Conservation (phyloP, 1,139 yeast genomes). For the Magnusiomyces magnusii region DNA sequence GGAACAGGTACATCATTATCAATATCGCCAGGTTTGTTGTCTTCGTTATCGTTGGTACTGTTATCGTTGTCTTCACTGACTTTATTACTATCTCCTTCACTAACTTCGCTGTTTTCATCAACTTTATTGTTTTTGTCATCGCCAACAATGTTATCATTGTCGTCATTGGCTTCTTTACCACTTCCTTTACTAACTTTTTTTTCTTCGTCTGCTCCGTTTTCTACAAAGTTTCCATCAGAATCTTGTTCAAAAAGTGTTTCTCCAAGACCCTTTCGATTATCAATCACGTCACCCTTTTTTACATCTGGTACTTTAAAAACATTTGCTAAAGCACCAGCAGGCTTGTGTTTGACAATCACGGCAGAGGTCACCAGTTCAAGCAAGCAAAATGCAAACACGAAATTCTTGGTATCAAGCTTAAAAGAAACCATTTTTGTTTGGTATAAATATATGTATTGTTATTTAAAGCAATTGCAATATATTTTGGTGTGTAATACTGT, state of each 20-base stretch:
- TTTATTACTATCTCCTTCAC: no score
- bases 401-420: background rate
- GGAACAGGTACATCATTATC: conserved; percentile 33
- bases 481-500: background rate
- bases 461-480: background rate
- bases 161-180: background rate
- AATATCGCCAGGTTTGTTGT: background rate
- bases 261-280: no score
- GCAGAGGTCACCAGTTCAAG: background rate
- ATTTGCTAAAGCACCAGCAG: background rate
- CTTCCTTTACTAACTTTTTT: no score
- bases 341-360: background rate
- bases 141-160: background rate
- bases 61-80: background rate
- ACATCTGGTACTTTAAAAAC: no score
- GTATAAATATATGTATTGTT: no score
- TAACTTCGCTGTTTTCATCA: background rate
- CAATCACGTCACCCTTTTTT: no score
- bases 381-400: background rate
- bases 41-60: background rate
- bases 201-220: no score
- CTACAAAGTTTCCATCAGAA: no score
- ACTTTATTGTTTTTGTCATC: no score
- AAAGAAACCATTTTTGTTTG: background rate
- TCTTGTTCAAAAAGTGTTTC: no score